Base-by-base conservation (phyloP, 2,329 filamentous ascomycete genomes). In the Paecilomyces formosus region DNA sequence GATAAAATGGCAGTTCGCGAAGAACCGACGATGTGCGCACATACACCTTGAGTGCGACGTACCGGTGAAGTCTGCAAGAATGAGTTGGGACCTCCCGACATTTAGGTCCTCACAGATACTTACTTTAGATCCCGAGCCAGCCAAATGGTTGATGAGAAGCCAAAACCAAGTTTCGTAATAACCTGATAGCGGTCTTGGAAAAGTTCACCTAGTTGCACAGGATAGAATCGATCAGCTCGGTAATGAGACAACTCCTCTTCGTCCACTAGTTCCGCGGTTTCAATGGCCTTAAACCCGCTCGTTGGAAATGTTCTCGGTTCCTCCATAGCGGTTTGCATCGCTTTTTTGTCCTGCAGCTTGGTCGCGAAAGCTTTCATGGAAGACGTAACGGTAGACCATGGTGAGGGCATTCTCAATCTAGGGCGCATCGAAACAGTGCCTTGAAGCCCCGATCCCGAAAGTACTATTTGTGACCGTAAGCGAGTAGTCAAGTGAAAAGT, bases 171-270 rank as follows among this genome's bases (percentile, higher is more conserved):
- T 57, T 72, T 72, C 39, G 63, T 64, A 24, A 68, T 24, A 45
- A 64, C 33, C 62, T 69, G 62, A 55, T 69, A 71, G 56, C 66
- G 63, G 30, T 62, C 53, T 30, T 67, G 53, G 35, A 70, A 67
- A 35, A 66, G 8, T 33, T 70, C 62, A 3, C 67, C 66, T 24
- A 68, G 63, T 54, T 55, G 55, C 56, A 65, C 65, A 21, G 66
- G 67, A 55, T 68, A 70, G 58, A 65, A 69, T 58, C 65, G 58
- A 54, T 65, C 51, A 24, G 63, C 60, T 59, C 31, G 51, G 33
- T 68, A 66, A 58, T 65, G 63, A 35, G 62, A 61, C 21, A 68
- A 52, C 53, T 67, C 62, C 57, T 70, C 64, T 55, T 70, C 67
- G 58, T 68, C 65, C 33, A 35, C 33, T 13, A 35, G 33, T 1